Base-by-base conservation (phyloP, 371 early-diverging fungal genomes). In the Rhizopus sp. region DNA sequence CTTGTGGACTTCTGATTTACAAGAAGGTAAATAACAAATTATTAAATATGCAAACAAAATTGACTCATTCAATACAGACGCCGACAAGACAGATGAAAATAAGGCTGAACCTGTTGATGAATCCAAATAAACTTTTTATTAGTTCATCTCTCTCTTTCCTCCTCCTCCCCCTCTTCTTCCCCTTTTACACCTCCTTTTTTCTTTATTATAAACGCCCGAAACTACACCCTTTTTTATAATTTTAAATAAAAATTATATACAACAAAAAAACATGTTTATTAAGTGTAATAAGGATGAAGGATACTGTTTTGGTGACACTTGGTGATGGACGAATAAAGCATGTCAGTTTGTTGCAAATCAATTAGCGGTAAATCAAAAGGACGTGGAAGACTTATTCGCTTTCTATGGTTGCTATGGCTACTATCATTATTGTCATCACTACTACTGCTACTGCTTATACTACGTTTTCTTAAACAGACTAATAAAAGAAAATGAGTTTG, bases 1-100 rank as follows among this genome's bases (percentile, higher is more conserved):
- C 48, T 88, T 99, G 64, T 99, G 99, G 99, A 96, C 99, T 47
- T 91, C 95, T 35, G 97, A 97, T 70, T 87, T 96, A 73, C 95
- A 94, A 78, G 97, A 95, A n/a, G 76, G 75, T 66, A 60, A 51
- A 44, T 63, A 10, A 39, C 17, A 40, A 12, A 44, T 32, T 40
- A 7, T 33, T 50, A 6, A 35, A n/a, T n/a, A 46, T 15, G 9
- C 17, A 30, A 9, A 23, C 17, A 32, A 31, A 33, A 38, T 12
- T n/a, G 33, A 53, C 17, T 53, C 15, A 34, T 45, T 34, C 4
- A 37, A 46, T 15, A 45, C 23, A 64, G 64, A 64, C 35, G 53
- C 56, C 41, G 64, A 64, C 34, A 64, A 64, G 46, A 39, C 60
- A 45, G 60, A 64, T 53, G 64, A 64, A 48, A 46, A 47, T 44